phyloP scores from a whole-genome alignment of 768 basidiomycete genomes.

The Trametopsis cervina region DNA sequence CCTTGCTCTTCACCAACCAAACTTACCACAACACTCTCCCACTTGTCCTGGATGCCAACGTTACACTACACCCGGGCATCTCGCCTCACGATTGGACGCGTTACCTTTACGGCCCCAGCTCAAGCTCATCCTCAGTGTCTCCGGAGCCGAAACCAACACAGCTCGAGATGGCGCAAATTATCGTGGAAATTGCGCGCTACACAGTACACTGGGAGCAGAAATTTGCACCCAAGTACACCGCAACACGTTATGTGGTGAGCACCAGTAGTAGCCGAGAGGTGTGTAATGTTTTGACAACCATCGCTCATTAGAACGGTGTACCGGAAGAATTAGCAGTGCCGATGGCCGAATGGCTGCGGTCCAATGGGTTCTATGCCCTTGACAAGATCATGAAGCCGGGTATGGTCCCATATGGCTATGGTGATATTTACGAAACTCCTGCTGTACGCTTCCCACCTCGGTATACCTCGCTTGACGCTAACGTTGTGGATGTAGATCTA shows the following conservation, averaged over 20 bases:
- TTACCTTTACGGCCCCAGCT: not conserved
- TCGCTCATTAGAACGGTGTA: not conserved
- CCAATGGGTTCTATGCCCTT: not conserved
- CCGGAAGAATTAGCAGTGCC: not conserved
- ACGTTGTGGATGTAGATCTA: not conserved
- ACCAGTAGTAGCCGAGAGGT: not conserved
- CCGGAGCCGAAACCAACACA: not conserved
- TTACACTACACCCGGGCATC: not conserved
- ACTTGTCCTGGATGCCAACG: not conserved
- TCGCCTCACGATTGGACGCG: not conserved
- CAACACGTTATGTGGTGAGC: not conserved
- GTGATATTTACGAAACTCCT: not conserved
- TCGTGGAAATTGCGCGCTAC: not conserved
- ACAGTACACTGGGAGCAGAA: not conserved
- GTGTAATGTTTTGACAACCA: not conserved
- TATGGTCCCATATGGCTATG: constrained; percentile 3
- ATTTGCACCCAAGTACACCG: not conserved
- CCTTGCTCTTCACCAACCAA: not conserved
- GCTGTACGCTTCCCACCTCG: not conserved
- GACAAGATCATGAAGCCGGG: not conserved
- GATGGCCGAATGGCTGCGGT: not conserved
- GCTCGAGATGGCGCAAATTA: not conserved
- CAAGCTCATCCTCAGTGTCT: too few relatives aligned
- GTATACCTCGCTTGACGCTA: not conserved
- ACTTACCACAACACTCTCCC: not conserved